Conservation (phyloP, 2,329 filamentous ascomycete genomes). For the Hymenoscyphus salicellus region DNA sequence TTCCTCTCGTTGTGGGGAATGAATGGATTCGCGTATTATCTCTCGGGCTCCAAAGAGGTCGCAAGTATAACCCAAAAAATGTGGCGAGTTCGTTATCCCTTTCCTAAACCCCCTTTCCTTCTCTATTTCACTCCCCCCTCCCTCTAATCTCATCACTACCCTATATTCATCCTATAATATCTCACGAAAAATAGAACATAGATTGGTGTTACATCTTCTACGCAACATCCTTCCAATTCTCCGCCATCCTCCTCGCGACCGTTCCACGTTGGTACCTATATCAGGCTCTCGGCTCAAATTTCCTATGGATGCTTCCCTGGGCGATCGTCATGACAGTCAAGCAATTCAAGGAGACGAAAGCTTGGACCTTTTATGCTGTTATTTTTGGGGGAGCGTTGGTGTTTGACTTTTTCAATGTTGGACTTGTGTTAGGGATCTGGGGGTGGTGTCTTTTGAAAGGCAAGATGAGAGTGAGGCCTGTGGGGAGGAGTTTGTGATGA, state of each 20-base stretch:
- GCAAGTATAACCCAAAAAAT: conserved; percentile 61
- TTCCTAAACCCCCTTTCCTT: too few relatives aligned
- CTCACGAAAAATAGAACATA: conserved; percentile 41
- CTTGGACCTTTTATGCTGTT: conserved; percentile 65
- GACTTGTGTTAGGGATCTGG: conserved; percentile 20
- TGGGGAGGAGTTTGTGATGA: background rate
- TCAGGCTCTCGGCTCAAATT: conserved; percentile 63
- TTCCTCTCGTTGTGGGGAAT: conserved; percentile 60
- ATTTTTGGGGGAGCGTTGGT: conserved; percentile 68
- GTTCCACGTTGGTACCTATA: conserved; percentile 64
- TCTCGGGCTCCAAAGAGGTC: conserved; percentile 56
- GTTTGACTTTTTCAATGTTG: conserved; percentile 53
- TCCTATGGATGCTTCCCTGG: conserved; percentile 69
- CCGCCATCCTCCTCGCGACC: conserved; percentile 60
- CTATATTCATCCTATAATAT: background rate
- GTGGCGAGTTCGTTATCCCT: conserved; percentile 35
- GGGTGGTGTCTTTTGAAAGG: conserved; percentile 21
- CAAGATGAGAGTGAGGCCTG: conserved; percentile 6
- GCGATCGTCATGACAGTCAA: conserved; percentile 57
- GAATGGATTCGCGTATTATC: conserved; percentile 58
- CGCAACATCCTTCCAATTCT: conserved; percentile 62
- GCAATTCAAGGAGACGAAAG: conserved; percentile 49
- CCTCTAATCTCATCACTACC: background rate
- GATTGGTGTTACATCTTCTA: conserved; percentile 71
- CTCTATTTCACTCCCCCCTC: background rate